These are phyloP conservation scores for Rhizophora apiculata DNA, from an alignment of 345 rosid species.

Conservation along the genomic window DNA sequence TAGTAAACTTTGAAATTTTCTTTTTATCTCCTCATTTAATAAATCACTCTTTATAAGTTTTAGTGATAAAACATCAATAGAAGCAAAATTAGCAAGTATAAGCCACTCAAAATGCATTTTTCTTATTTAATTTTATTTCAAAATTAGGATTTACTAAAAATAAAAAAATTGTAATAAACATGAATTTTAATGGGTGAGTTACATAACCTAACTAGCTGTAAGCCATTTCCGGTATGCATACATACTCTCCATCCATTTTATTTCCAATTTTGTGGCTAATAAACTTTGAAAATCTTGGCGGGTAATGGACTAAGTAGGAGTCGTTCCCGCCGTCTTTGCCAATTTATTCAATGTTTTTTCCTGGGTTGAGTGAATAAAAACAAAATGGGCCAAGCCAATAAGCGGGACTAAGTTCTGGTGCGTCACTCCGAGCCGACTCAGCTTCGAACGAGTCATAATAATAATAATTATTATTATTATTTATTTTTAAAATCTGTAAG, in stretches of 20 bases:
- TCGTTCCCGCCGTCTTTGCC: conserved; percentile 8
- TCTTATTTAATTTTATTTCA: too few relatives aligned
- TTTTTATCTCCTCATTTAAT: too few relatives aligned
- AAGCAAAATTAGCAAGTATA: too few relatives aligned
- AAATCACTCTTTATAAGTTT: too few relatives aligned
- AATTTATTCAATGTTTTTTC: neutral
- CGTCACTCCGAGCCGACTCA: neutral
- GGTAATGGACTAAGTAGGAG: neutral
- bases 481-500: too few relatives aligned
- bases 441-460: neutral
- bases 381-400: neutral
- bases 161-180: neutral
- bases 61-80: too few relatives aligned
- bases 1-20: too few relatives aligned
- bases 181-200: neutral
- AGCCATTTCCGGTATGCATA: neutral
- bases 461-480: neutral
- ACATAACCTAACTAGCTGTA: neutral
- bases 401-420: neutral
- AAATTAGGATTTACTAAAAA: neutral
- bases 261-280: neutral
- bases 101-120: too few relatives aligned
- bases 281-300: conserved; percentile 7
- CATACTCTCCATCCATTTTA: neutral
- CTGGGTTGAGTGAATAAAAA: neutral